Conservation (phyloP, 2,329 filamentous ascomycete genomes). For the Fusarium cyanostomum region DNA sequence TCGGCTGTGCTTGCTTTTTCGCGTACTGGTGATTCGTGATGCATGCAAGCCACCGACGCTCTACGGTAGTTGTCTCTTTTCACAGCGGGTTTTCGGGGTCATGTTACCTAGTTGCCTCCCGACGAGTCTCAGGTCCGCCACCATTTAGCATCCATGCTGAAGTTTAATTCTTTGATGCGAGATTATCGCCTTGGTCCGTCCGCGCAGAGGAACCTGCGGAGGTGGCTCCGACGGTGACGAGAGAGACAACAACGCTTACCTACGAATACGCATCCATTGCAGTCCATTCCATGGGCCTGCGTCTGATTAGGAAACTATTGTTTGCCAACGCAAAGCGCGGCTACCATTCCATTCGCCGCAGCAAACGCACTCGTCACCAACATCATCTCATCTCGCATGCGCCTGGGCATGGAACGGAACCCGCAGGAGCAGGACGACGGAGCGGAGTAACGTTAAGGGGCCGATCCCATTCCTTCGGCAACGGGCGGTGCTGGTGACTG, state of each 20-base stretch:
- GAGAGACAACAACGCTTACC: conserved; percentile 33
- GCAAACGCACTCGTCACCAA: conserved; percentile 5
- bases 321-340: conserved; percentile 28
- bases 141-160: too few species aligned
- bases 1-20: background rate
- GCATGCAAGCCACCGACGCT: background rate
- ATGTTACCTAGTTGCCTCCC: conserved; percentile 1
- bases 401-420: background rate
- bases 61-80: conserved; percentile 37
- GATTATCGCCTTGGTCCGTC: background rate
- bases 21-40: background rate
- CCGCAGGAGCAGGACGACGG: background rate
- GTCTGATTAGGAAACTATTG: background rate
- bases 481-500: background rate
- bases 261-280: too few species aligned
- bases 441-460: too few species aligned
- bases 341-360: conserved; percentile 11
- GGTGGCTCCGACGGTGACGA: conserved; percentile 2
- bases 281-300: too few species aligned
- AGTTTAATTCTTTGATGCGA: background rate
- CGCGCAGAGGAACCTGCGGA: too few species aligned
- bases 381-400: background rate
- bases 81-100: conserved; percentile 3
- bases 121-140: background rate
- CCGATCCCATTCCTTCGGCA: background rate